Evolutionary conservation across 108 stramenopile genomes (phyloP), one percentile per base, ranked within the genome.

Genomic region (Epithemia pelagica): DNA sequence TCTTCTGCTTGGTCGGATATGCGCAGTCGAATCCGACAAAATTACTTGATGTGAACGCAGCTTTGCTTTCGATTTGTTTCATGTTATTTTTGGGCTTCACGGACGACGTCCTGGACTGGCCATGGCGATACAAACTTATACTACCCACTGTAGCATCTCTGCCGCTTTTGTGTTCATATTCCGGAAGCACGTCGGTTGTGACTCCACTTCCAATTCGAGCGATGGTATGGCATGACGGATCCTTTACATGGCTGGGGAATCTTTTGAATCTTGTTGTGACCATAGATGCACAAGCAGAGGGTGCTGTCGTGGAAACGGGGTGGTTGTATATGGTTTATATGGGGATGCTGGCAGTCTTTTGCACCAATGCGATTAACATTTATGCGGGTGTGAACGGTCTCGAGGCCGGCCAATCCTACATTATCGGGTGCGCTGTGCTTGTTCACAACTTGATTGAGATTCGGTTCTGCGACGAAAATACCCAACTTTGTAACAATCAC

Each of bases 291-390:
- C 74, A 84, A 58, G 82, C 88, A 2, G 75, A 84, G 29, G 96
- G 95, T 28, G 72, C 75, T 2, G 69, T 95, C 2, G 59, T 97
- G 25, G 89, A 96, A 69, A 59, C 95, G 68, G 95, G 96, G 32
- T 58, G 74, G 46, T 78, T 91, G 33, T 99, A 96, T 71, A 70
- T 93, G 63, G 70, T 96, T 25, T 98, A 96, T 74, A 99, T 99
- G 97, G 94, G 90, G 30, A 73, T 98, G 74, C 80, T 98, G 32
- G 96, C 96, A 0, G 96, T 99, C 2, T 99, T 99, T 83, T 98
- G 97, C 78, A 98, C 99, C 30, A 99, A 99, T 73, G 96, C 97
- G 1, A 96, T 99, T 63, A 99, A 99, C 69, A 99, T 99, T 57
- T 97, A 96, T 63, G 99, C 99, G 19, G 99, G 99, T 20, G 96